Evolutionary conservation across 2,329 filamentous ascomycete species (phyloP).

Genomic region (Exophiala viscosa): DNA sequence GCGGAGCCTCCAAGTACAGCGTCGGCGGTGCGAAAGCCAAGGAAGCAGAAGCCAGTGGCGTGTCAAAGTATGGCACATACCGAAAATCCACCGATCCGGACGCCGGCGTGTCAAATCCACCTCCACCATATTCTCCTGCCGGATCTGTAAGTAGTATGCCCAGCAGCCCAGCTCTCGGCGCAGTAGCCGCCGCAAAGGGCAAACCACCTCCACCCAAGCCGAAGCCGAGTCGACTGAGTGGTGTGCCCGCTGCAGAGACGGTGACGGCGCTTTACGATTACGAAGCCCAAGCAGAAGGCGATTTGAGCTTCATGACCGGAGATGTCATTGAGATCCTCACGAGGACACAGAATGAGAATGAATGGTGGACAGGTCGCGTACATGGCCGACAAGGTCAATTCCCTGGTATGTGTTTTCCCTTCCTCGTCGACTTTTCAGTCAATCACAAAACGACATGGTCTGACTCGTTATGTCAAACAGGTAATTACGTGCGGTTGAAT

Average conservation of each 20-base stretch:
- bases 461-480: slow-evolving; percentile 23
- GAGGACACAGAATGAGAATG: slow-evolving; percentile 84
- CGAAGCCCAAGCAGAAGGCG: slow-evolving; percentile 89
- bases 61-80: slow-evolving; percentile 24
- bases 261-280: slow-evolving; percentile 95
- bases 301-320: slow-evolving; percentile 83
- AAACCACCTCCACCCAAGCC: slow-evolving; percentile 69
- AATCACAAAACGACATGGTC: background rate
- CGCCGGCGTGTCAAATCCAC: slow-evolving; percentile 56
- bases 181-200: slow-evolving; percentile 52
- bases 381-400: slow-evolving; percentile 84
- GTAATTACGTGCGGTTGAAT: slow-evolving; percentile 43
- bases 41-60: slow-evolving; percentile 31
- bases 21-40: slow-evolving; percentile 29
- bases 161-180: slow-evolving; percentile 45
- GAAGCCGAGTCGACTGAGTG: slow-evolving; percentile 73
- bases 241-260: slow-evolving; percentile 64
- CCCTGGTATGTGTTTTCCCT: slow-evolving; percentile 63
- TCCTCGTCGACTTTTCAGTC: background rate
- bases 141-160: slow-evolving; percentile 39
- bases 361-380: slow-evolving; percentile 91
- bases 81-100: slow-evolving; percentile 23
- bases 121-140: slow-evolving; percentile 65
- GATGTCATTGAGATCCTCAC: slow-evolving; percentile 85
- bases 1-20: slow-evolving; percentile 28